Evolutionary conservation across 495 filamentous ascomycete genomes (phyloP).

Genomic region (Hapsidospora chrysogenum): DNA sequence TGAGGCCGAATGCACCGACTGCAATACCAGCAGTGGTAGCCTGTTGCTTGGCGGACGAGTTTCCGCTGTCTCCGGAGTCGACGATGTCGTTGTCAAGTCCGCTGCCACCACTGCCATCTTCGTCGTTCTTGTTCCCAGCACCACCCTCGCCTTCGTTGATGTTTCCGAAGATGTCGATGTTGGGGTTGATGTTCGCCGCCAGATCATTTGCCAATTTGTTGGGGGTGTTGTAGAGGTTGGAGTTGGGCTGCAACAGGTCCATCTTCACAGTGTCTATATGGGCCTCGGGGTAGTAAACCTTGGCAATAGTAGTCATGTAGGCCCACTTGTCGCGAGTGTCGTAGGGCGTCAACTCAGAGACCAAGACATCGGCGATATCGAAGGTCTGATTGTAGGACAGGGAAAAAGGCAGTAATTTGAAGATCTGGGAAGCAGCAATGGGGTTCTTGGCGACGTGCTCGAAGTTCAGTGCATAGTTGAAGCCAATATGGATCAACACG

Average conservation of each 20-base stretch:
- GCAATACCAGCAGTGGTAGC: slow-evolving; percentile 75
- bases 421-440: slow-evolving; percentile 71
- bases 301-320: slow-evolving; percentile 71
- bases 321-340: slow-evolving; percentile 52
- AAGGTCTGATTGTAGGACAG: slow-evolving; percentile 49
- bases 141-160: slow-evolving; percentile 19
- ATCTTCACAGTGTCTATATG: slow-evolving; percentile 43
- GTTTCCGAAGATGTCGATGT: slow-evolving; percentile 57
- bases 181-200: slow-evolving; percentile 66
- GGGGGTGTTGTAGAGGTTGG: slow-evolving; percentile 55
- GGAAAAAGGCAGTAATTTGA: slow-evolving; percentile 59
- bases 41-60: slow-evolving; percentile 35
- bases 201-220: slow-evolving; percentile 43
- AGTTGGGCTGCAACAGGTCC: slow-evolving; percentile 49
- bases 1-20: slow-evolving; percentile 59
- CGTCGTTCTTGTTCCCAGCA: slow-evolving; percentile 6
- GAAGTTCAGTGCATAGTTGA: slow-evolving; percentile 66
- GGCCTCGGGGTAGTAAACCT: slow-evolving; percentile 52
- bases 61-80: slow-evolving; percentile 10
- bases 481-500: slow-evolving; percentile 65
- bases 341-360: slow-evolving; percentile 61
- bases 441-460: slow-evolving; percentile 53
- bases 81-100: slow-evolving; percentile 8
- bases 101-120: slow-evolving; percentile 7
- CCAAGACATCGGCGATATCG: slow-evolving; percentile 31